Evolutionary conservation across 2,329 filamentous ascomycete species (phyloP).

Genomic region (Stemphylium vesicarium): DNA sequence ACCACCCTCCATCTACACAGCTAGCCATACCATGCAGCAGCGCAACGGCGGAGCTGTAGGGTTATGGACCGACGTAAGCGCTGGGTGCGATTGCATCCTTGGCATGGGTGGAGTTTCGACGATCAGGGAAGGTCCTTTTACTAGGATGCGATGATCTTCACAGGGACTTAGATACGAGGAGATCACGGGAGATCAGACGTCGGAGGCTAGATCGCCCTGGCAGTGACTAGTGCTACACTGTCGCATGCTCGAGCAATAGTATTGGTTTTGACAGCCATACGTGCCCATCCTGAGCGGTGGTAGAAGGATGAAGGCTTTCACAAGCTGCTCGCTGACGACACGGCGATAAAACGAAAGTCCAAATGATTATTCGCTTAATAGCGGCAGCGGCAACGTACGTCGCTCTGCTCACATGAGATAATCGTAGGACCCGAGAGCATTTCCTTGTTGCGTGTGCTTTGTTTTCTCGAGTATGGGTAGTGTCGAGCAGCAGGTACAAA

Average conservation of each 20-base stretch:
- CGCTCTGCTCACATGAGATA: background rate
- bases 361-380: background rate
- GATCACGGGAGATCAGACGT: constrained; percentile 12
- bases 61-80: constrained; percentile 6
- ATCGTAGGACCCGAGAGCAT: background rate
- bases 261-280: background rate
- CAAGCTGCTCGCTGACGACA: background rate
- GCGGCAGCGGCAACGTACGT: background rate
- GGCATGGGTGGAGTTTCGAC: constrained; percentile 11
- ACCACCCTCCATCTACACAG: background rate
- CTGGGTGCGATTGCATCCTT: constrained; percentile 13
- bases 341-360: background rate
- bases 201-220: background rate
- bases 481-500: background rate
- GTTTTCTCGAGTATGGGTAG: background rate
- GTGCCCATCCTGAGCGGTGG: background rate
- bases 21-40: constrained; percentile 5
- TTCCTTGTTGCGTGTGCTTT: background rate
- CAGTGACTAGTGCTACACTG: background rate
- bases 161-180: constrained; percentile 15
- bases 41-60: constrained; percentile 6
- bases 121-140: constrained; percentile 13
- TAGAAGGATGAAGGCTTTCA: background rate
- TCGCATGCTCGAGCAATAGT: background rate
- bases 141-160: constrained; percentile 3